Conservation (phyloP, 2,329 filamentous ascomycete species). For the Monilinia laxa region DNA sequence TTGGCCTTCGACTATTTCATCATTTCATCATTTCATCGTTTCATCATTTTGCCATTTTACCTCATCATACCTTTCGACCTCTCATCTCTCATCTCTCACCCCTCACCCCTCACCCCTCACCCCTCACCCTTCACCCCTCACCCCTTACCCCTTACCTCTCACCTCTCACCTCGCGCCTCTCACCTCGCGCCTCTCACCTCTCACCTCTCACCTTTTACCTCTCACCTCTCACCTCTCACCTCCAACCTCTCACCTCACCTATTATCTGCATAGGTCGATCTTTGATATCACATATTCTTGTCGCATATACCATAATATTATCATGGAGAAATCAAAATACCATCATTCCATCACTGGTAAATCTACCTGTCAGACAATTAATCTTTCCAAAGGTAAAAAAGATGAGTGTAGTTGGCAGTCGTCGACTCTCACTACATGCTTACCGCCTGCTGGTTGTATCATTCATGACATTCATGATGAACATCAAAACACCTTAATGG, state of each 20-base stretch:
- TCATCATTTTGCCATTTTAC: neutral
- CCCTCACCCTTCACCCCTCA: no score
- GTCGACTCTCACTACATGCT: constrained; percentile 13
- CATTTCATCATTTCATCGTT: neutral
- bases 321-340: constrained; percentile 9
- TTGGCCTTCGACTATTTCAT: no score
- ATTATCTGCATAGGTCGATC: neutral
- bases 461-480: constrained; percentile 20
- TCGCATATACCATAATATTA: constrained; percentile 1
- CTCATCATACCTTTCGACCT: neutral
- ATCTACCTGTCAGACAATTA: constrained; percentile 14
- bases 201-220: no score
- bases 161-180: no score
- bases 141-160: no score
- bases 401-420: constrained; percentile 19
- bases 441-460: constrained; percentile 10
- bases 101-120: neutral
- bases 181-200: neutral
- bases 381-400: constrained; percentile 18
- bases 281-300: neutral
- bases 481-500: constrained; percentile 8
- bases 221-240: no score
- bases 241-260: neutral
- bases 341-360: constrained; percentile 9
- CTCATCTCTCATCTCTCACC: no score